Base-by-base conservation (phyloP, 73 alveolate genomes). In the Diophrys sp. region DNA sequence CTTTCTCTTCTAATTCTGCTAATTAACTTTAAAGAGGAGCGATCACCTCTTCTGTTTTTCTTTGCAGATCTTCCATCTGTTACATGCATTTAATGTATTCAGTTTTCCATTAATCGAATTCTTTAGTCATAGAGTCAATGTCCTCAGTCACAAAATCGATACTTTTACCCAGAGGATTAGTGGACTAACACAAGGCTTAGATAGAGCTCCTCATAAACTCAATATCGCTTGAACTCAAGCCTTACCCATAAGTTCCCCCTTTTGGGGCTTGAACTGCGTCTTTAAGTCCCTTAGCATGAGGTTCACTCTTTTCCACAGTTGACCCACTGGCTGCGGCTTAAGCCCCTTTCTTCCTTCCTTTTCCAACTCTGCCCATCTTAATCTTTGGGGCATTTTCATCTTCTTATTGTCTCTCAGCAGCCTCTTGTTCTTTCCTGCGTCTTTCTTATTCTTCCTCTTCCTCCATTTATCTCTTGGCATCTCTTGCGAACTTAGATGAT, bases 81-180 rank as follows among this genome's bases (percentile, higher is more conserved):
- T 87, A 87, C 77, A 82, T 82, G 86, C 92, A 82, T 70, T 83
- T 87, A 54, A 87, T 77, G 77, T 80, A 75, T 72, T 91, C 98
- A 33, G 84, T 82, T 86, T 79, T 95, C 99, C 99, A 95, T 72
- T 88, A 88, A 33, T 85, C 96, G 57, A 87, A 93, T 86, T 95
- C 99, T 81, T 90, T 91, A 84, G 90, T 92, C 99, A 95, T 95
- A 70, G 91, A 78, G 75, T 95, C 99, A 70, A 95, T 95, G 68
- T 95, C 99, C 79, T 95, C 98, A 70, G 96, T 93, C 53, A 95
- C 94, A 74, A 93, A 91, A 73, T 95, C 99, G 23, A 95, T 93
- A 32, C 94, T 85, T 75, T 95, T 95, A 75, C 99, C 99, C 26
- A 95, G 89, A 26, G 99, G 99, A 80, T 95, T 95, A 33, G 98